Percentiles rank a stretch among this genome's conserved stretches.
Conservation (phyloP, 1,284 basidiomycete genomes). For the Pseudozyma tsukubaensis region DNA sequence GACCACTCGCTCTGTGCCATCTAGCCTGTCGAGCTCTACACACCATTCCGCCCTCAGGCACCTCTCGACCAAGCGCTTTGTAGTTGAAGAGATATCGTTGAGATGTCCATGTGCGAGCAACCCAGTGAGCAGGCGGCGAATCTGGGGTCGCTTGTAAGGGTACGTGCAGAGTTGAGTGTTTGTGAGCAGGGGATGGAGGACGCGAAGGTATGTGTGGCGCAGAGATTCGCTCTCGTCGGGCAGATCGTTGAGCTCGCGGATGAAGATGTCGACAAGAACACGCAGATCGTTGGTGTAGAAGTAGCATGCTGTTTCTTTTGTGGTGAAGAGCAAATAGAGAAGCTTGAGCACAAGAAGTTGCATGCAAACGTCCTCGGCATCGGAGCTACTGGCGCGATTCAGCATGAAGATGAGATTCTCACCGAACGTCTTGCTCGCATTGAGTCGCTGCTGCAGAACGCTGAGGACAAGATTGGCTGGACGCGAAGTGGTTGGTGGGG, state of each 20-base stretch:
- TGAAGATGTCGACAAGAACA: slow-evolving; percentile 94
- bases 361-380: slow-evolving; percentile 88
- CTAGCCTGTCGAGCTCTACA: slow-evolving; percentile 66
- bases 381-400: slow-evolving; percentile 77
- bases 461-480: slow-evolving; percentile 80
- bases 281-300: slow-evolving; percentile 98
- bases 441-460: slow-evolving; percentile 83
- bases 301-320: slow-evolving; percentile 90
- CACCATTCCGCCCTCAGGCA: slow-evolving; percentile 91
- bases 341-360: slow-evolving; percentile 94
- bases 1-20: slow-evolving; percentile 31
- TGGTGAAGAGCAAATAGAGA: slow-evolving; percentile 93
- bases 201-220: slow-evolving; percentile 94
- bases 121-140: slow-evolving; percentile 83
- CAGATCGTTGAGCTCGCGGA: slow-evolving; percentile 88
- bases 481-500: slow-evolving; percentile 7
- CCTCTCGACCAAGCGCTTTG: slow-evolving; percentile 88
- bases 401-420: slow-evolving; percentile 99
- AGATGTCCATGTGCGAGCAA: slow-evolving; percentile 81
- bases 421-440: slow-evolving; percentile 91
- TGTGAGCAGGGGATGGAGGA: slow-evolving; percentile 91
- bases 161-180: slow-evolving; percentile 86
- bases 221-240: slow-evolving; percentile 95
- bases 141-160: slow-evolving; percentile 91
- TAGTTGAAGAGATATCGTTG: slow-evolving; percentile 78